A percentile compares a stretch with the other conserved stretches of the same genome.
Conservation (phyloP, 805 yeast genomes). For the Pichia eremophila region DNA sequence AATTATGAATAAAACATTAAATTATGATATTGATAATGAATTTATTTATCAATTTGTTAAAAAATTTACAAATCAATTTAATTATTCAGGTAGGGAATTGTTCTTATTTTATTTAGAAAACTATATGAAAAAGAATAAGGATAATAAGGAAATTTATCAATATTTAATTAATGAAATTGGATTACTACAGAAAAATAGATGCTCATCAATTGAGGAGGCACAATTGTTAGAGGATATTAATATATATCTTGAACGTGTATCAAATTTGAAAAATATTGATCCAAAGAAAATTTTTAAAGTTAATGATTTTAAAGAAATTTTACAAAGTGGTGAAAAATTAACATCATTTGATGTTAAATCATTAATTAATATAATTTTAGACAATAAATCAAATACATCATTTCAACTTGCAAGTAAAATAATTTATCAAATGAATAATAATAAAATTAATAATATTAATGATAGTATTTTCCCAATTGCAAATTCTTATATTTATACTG, state of each 20-base stretch:
- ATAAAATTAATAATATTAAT: slow-evolving; percentile 3
- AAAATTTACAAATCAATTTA: slow-evolving; percentile 8
- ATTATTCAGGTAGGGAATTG: slow-evolving; percentile 19
- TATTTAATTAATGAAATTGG: slow-evolving; percentile 14
- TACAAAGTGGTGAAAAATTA: slow-evolving; percentile 16
- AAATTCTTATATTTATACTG: slow-evolving; percentile 32
- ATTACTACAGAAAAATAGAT: slow-evolving; percentile 4
- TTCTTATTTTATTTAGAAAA: slow-evolving; percentile 12
- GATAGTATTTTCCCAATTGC: slow-evolving; percentile 28
- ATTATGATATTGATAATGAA: slow-evolving; percentile 18
- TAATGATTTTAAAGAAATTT: slow-evolving; percentile 9
- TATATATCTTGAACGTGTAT: slow-evolving; percentile 7
- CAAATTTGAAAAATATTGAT: slow-evolving; percentile 1
- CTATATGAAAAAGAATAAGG: slow-evolving; percentile 1
- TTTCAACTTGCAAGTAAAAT: slow-evolving; percentile 25
- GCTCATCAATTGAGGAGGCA: slow-evolving; percentile 16
- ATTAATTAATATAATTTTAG: slow-evolving; percentile 16
- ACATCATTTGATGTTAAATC: slow-evolving; percentile 20
- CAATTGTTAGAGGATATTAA: slow-evolving; percentile 15
- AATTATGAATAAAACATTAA: slow-evolving; percentile 14
- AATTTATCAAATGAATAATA: slow-evolving; percentile 23
- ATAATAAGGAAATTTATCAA: slow-evolving; percentile 9
- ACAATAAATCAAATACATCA: slow-evolving; percentile 14
- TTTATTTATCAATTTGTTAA: slow-evolving; percentile 17
- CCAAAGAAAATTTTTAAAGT: slow-evolving; percentile 5